Conservation (phyloP, 305 asterid species). For the Nicotiana rustica region DNA sequence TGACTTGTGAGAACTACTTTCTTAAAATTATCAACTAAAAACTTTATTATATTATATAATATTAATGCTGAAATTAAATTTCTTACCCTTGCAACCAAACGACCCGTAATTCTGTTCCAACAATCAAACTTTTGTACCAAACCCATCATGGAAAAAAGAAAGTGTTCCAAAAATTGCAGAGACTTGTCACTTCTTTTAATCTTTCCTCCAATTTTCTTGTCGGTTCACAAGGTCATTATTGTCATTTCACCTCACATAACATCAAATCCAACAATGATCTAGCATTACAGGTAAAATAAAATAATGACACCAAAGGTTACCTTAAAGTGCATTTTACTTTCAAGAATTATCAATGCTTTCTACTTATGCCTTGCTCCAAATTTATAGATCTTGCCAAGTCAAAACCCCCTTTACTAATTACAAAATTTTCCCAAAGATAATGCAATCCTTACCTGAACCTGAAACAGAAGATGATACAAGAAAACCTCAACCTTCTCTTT, state of each 20-base stretch:
- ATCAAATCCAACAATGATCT: slow-evolving; percentile 33
- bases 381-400: slow-evolving; percentile 45
- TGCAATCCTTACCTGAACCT: slow-evolving; percentile 48
- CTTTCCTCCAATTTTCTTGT: slow-evolving; percentile 38
- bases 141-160: slow-evolving; percentile 37
- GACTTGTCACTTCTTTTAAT: not conserved
- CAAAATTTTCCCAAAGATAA: slow-evolving; percentile 37
- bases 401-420: slow-evolving; percentile 36
- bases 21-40: no score
- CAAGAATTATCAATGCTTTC: slow-evolving; percentile 35
- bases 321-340: slow-evolving; percentile 1
- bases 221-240: slow-evolving; percentile 62
- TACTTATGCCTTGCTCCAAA: slow-evolving; percentile 28
- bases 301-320: not conserved
- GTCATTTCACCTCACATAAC: slow-evolving; percentile 45
- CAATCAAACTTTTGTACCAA: slow-evolving; percentile 45
- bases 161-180: slow-evolving; percentile 28
- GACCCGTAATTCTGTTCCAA: slow-evolving; percentile 28
- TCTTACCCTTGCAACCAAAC: not conserved
- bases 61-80: not conserved
- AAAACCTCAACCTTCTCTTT: slow-evolving; percentile 44
- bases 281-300: not conserved
- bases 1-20: no score
- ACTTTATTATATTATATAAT: not conserved
- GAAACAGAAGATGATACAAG: slow-evolving; percentile 72